A percentile compares a stretch with the other conserved stretches of the same genome.
phyloP scores from a whole-genome alignment of 805 yeast species.

The Kurtzmaniella fragi region DNA sequence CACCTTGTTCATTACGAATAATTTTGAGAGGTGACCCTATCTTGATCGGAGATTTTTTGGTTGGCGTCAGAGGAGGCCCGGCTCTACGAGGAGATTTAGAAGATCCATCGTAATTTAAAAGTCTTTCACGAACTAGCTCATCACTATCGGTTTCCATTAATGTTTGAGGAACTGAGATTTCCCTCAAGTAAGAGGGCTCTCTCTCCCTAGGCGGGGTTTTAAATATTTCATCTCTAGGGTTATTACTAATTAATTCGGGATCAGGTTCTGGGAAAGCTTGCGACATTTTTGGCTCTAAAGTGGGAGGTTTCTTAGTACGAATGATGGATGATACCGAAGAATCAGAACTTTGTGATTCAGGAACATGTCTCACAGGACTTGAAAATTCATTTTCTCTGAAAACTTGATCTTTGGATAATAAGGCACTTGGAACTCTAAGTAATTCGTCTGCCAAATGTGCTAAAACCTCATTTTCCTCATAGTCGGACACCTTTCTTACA shows the following conservation, averaged over 20 bases:
- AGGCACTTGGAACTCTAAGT: constrained; percentile 22
- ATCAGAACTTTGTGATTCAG: constrained; percentile 1
- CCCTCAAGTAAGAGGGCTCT: no score
- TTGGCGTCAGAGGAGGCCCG: background rate
- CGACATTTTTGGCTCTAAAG: constrained; percentile 2
- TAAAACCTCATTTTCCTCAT: constrained; percentile 10
- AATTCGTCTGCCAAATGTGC: constrained; percentile 38
- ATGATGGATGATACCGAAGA: constrained; percentile 6
- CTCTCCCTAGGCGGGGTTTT: constrained; percentile 23
- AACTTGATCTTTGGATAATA: constrained; percentile 23
- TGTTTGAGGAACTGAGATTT: no score
- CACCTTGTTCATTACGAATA: constrained; percentile 23
- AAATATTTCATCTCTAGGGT: constrained; percentile 16
- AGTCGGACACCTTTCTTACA: background rate
- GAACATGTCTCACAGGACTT: constrained; percentile 1
- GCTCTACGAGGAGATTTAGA: background rate
- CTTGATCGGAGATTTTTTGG: constrained; percentile 24
- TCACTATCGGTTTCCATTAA: background rate
- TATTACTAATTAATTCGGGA: constrained; percentile 17
- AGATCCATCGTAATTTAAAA: constrained; percentile 4
- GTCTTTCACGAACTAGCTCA: background rate
- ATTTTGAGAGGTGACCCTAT: constrained; percentile 35
- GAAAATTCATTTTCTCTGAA: constrained; percentile 20
- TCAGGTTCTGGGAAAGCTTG: constrained; percentile 30
- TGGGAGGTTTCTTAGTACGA: constrained; percentile 4